Conservation (phyloP, 768 basidiomycete species). For the Kwoniella sp. region DNA sequence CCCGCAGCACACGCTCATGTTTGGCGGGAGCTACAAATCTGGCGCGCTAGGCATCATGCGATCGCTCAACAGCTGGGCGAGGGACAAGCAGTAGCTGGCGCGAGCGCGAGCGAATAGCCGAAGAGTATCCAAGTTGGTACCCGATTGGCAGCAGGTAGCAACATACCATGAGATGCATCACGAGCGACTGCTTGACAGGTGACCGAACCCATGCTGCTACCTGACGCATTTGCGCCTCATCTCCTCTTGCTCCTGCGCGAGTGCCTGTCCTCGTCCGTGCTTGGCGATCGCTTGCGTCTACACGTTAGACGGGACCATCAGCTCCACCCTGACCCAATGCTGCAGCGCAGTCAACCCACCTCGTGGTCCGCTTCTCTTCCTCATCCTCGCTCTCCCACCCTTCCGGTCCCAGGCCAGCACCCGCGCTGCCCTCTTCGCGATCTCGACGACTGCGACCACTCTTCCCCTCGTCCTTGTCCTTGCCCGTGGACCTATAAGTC, state of each 20-base stretch:
- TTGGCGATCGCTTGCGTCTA: constrained; percentile 14
- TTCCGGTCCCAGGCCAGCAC: constrained; percentile 30
- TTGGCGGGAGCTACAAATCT: constrained; percentile 36
- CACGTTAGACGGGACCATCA: too few relatives aligned
- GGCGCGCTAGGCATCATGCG: constrained; percentile 39
- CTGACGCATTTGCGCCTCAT: too few relatives aligned
- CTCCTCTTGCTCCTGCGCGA: constrained; percentile 16
- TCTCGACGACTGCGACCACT: constrained; percentile 30
- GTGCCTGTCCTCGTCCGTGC: constrained; percentile 15
- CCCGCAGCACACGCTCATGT: constrained; percentile 43
- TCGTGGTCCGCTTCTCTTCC: constrained; percentile 24
- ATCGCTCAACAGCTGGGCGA: constrained; percentile 26
- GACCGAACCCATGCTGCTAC: too few relatives aligned
- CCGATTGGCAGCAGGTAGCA: too few relatives aligned
- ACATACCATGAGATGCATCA: too few relatives aligned
- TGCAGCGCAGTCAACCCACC: constrained; percentile 20
- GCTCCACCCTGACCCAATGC: too few relatives aligned
- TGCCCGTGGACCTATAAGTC: constrained; percentile 6
- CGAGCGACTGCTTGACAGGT: too few relatives aligned
- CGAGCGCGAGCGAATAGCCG: too few relatives aligned
- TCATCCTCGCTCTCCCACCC: constrained; percentile 38
- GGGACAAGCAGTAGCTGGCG: constrained; percentile 4
- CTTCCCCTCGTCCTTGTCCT: constrained; percentile 16
- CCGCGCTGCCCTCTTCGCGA: constrained; percentile 25
- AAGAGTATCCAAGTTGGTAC: too few relatives aligned